A percentile compares a stretch with the other conserved stretches of the same genome.
Conservation (phyloP, 2,329 filamentous ascomycete genomes). For the Hypoxylon sp. region DNA sequence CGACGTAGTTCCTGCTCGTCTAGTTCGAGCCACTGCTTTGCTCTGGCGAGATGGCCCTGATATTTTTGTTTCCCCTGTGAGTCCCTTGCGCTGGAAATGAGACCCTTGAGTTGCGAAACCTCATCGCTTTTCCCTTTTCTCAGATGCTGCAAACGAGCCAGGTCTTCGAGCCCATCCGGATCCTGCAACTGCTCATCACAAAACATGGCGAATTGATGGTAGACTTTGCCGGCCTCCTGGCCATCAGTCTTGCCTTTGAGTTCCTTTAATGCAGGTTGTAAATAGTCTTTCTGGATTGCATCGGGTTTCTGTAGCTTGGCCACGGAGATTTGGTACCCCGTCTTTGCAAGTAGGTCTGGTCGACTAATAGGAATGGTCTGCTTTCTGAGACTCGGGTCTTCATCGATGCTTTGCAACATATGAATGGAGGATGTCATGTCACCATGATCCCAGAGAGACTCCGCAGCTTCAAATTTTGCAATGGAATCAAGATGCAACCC, state of each 20-base stretch:
- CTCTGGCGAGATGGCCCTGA: slow-evolving; percentile 73
- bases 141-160: slow-evolving; percentile 82
- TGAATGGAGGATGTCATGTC: slow-evolving; percentile 90
- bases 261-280: slow-evolving; percentile 86
- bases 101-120: slow-evolving; percentile 77
- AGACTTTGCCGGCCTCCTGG: slow-evolving; percentile 85
- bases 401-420: slow-evolving; percentile 83
- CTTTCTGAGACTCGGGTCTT: slow-evolving; percentile 70
- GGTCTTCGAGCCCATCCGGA: slow-evolving; percentile 84
- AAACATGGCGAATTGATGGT: slow-evolving; percentile 94
- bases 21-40: slow-evolving; percentile 90
- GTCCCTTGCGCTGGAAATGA: slow-evolving; percentile 65
- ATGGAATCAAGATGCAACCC: slow-evolving; percentile 82
- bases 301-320: slow-evolving; percentile 93
- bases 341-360: slow-evolving; percentile 85
- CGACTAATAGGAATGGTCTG: slow-evolving; percentile 80
- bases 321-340: slow-evolving; percentile 89
- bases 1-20: slow-evolving; percentile 89
- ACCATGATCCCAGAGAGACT: slow-evolving; percentile 93
- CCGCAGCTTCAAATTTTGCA: slow-evolving; percentile 85
- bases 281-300: slow-evolving; percentile 86
- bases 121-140: slow-evolving; percentile 86
- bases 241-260: slow-evolving; percentile 77
- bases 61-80: slow-evolving; percentile 69
- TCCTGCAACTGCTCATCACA: slow-evolving; percentile 95